Evolutionary conservation across 345 rosid species (phyloP), one percentile per base, ranked within the genome.

Genomic region (Carallia brachiata): DNA sequence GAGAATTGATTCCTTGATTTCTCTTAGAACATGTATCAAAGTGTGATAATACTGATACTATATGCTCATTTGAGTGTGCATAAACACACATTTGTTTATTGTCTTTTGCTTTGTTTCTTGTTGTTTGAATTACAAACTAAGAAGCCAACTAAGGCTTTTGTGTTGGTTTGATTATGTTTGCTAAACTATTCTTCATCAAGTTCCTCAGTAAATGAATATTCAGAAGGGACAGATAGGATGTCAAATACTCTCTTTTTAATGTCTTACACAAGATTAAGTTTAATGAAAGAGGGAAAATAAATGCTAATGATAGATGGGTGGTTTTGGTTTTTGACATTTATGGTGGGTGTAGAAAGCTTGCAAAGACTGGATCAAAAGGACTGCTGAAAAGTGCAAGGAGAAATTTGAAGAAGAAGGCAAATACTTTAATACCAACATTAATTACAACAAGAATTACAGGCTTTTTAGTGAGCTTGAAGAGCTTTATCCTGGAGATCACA

Each of bases 341-440:
- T 78, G 85, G 79, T 81, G 83, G 81, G 60, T 79, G 86, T 86
- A 94, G 98, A 86, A 91, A 90, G 87, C 84, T 94, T 69, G 87
- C 82, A 84, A 95, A 91, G 79, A 54, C 82, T 79, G 98, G 98
- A 37, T 80, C 84, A 90, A 84, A 74, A 90, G 93, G 74, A 87
- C 84, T 83, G 88, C 96, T 61, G 90, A 84, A 61, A 87, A 87
- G 62, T 94, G 98, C 88, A 94, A 87, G 79, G 96, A 86, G 73
- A 94, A 91, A 68, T 91, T 89, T 77, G 97, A 91, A 84, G 97
- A 91, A 79, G 96, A 87, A 75, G 91, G 86, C 79, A 85, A 82
- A 75, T 84, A 70, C 23, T 81, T 85, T 69, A 78, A 55, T 37
- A 57, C 71, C 81, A 76, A 74, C 81, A 73, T 75, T 73, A 87